phyloP scores from a whole-genome alignment of 106 monocot species.

The Dendrobium catenatum region DNA sequence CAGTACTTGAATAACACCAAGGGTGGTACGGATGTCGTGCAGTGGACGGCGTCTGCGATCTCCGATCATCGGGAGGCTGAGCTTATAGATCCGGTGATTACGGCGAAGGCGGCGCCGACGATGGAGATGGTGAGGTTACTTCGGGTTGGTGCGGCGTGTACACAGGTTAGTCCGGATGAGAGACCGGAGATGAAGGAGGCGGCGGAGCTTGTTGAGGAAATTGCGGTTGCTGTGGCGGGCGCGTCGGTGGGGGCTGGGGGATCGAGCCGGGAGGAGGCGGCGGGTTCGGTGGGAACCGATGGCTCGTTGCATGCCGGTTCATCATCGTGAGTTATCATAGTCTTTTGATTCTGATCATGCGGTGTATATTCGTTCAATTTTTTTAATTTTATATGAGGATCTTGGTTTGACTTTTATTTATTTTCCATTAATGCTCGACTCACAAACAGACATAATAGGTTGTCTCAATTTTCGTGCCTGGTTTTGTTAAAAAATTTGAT shows the following conservation, averaged over 20 bases:
- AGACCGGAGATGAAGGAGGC: conserved; percentile 39
- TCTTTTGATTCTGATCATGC: too few relatives aligned
- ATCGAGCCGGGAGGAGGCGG: not conserved
- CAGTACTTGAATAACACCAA: conserved; percentile 41
- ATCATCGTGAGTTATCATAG: too few relatives aligned
- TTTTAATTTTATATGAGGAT: too few relatives aligned
- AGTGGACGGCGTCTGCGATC: conserved; percentile 34
- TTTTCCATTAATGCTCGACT: too few relatives aligned
- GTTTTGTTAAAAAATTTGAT: too few relatives aligned
- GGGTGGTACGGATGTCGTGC: conserved; percentile 42
- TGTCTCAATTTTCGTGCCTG: too few relatives aligned
- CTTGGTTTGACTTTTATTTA: too few relatives aligned
- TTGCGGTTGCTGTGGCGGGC: not conserved
- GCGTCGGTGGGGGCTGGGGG: not conserved
- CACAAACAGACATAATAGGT: too few relatives aligned
- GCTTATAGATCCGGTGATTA: conserved; percentile 33
- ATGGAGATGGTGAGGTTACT: conserved; percentile 31
- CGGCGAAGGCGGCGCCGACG: not conserved
- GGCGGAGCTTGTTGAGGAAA: conserved; percentile 29
- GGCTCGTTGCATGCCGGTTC: not conserved
- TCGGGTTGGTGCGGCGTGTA: conserved; percentile 22
- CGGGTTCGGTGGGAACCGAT: not conserved
- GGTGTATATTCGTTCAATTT: too few relatives aligned
- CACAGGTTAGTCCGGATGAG: conserved; percentile 19
- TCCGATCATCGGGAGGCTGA: conserved; percentile 36